These are phyloP conservation scores for Magnaporthiopsis rhizophila DNA, from an alignment of 2,329 filamentous ascomycete species.

Conservation along the genomic window DNA sequence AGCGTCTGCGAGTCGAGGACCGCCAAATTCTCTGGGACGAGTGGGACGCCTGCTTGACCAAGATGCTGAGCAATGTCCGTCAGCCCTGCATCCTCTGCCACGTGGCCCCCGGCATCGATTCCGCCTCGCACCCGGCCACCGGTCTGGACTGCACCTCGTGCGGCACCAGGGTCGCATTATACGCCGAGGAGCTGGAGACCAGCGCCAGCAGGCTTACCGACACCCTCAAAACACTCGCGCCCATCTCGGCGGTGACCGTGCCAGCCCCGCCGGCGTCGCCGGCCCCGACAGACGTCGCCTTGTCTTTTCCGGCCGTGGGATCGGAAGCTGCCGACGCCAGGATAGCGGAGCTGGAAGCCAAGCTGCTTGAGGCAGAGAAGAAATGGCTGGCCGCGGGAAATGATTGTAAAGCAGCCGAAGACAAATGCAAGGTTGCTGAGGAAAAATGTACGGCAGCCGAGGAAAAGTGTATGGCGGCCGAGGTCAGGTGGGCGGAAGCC, in stretches of 20 bases:
- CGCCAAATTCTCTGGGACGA: slow-evolving; percentile 7
- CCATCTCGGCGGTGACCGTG: neutral
- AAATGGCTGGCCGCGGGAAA: slow-evolving; percentile 1
- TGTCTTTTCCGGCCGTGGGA: neutral
- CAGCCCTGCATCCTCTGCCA: slow-evolving; percentile 6
- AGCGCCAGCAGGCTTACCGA: slow-evolving; percentile 3
- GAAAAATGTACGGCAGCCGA: neutral
- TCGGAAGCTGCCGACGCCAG: slow-evolving; percentile 3
- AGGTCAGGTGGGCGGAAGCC: neutral
- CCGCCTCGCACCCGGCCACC: neutral
- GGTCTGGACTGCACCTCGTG: slow-evolving; percentile 6
- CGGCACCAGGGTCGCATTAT: neutral
- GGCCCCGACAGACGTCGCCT: neutral
- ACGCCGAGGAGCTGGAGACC: slow-evolving; percentile 8
- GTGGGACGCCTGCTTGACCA: slow-evolving; percentile 6
- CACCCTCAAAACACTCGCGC: neutral
- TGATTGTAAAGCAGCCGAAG: neutral
- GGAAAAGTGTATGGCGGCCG: neutral
- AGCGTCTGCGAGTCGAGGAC: neutral
- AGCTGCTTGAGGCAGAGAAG: slow-evolving; percentile 5
- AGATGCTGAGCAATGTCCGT: slow-evolving; percentile 3
- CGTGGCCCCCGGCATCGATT: neutral
- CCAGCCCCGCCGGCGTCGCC: neutral
- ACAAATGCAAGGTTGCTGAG: slow-evolving; percentile 2
- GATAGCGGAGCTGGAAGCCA: slow-evolving; percentile 7